Conservation (phyloP, 345 rosid genomes). For the Ceriops zippeliana region DNA sequence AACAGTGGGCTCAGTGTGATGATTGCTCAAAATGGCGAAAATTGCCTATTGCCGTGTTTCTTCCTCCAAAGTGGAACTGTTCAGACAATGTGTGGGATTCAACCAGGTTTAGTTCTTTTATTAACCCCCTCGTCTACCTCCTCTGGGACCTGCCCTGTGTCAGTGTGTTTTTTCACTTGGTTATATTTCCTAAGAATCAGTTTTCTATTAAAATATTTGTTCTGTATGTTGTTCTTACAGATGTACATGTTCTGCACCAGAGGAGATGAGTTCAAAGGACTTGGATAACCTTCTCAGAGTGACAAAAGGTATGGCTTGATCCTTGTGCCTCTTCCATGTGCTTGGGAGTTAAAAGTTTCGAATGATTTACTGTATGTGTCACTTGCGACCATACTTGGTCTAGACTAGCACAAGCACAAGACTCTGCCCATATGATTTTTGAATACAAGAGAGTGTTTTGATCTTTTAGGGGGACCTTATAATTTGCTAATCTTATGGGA, state of each 20-base stretch:
- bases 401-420: too few species aligned
- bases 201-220: constrained; percentile 1
- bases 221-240: constrained; percentile 36
- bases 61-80: constrained; percentile 76
- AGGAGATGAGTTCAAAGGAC: constrained; percentile 56
- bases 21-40: constrained; percentile 84
- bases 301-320: constrained; percentile 49
- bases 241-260: constrained; percentile 61
- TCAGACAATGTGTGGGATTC: constrained; percentile 69
- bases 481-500: too few species aligned
- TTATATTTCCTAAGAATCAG: too few species aligned
- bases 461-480: too few species aligned
- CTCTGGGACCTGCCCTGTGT: too few species aligned
- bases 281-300: constrained; percentile 51
- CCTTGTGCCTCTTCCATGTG: constrained; percentile 7
- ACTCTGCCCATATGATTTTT: too few species aligned
- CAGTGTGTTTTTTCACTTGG: too few species aligned
- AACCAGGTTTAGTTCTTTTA: constrained; percentile 39
- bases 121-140: background rate
- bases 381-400: too few species aligned
- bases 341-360: background rate
- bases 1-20: constrained; percentile 87
- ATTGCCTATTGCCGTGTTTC: constrained; percentile 65
- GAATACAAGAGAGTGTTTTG: too few species aligned
- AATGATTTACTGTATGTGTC: background rate